Evolutionary conservation across 768 basidiomycete species (phyloP), one percentile per base, ranked within the genome.

Genomic region (Mycena amicta): DNA sequence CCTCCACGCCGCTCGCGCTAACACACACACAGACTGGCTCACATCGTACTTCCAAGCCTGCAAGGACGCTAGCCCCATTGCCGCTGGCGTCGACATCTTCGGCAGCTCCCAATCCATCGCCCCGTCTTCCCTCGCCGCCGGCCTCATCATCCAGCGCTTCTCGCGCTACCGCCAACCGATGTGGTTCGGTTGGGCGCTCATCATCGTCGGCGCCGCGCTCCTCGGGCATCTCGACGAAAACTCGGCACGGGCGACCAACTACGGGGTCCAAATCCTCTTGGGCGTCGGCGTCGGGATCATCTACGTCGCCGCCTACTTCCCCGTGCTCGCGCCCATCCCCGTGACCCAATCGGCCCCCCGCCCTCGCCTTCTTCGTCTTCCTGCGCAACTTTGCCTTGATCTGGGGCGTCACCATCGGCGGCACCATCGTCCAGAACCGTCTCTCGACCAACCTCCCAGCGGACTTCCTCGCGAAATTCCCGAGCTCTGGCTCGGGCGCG

Each of bases 361-460:
- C 43, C 5, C 27, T 25, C 18, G 28, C 31, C 25, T 22, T n/a
- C 26, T 27, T 53, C 33, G 28, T 25, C 13, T 41, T 11, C 39
- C 40, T 26, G 4, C 43, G 2, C 68, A 80, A 72, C 71, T 71
- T 4, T 77, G 80, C 71, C 82, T 81, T 1, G 8, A 45, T 45
- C 43, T 45, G 43, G 43, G 43, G 43, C 22, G 68, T 83, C 65
- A 72, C 77, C 5, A 73, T 84, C 53, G 76, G 78, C 1, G 72
- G 69, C 20, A 74, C 75, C 0, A 71, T 83, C 49, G 71, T 84
- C 22, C 77, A 81, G 60, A 84, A 80, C 67, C 59, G 77, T 56
- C 73, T 84, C 15, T 59, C 64, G 2, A 71, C 66, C 49, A 64
- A 54, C 1, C 74, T 84, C 0, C 81, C 83, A 0, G 43, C 59